Evolutionary conservation across 768 basidiomycete species (phyloP), one percentile per base, ranked within the genome.

Genomic region (Galerina marginata): DNA sequence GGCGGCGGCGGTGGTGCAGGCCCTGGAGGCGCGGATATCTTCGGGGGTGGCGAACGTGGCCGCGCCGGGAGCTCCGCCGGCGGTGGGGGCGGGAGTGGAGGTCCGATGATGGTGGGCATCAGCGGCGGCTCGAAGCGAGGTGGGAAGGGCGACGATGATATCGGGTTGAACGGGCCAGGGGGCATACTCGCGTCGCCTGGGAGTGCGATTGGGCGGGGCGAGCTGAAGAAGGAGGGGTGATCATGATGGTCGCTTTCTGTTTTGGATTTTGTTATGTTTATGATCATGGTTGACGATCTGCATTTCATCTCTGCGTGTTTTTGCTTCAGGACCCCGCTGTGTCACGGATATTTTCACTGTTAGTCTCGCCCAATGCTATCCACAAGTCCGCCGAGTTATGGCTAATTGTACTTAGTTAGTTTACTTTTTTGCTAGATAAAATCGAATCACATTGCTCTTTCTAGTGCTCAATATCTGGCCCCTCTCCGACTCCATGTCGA

Each of bases 111-210:
- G 4, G 16, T 55, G 54, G 36, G 54, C 9, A 55, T 55, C 29
- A 55, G 54, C 20, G 43, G 54, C 23, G 23, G 54, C 42, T 23
- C 39, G 38, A 53, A 53, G 39, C 16, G 51, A 9, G 7, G 29
- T 33, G 9, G 37, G 29, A 55, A 55, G 29, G 43, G 9, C 26
- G 43, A 54, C 26, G 54, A 46, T 1, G 54, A 54, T 14, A 26
- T 16, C 23, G 40, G 38, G 4, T n/a, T 53, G 44, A 26, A 25
- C 33, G 40, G 38, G 9, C 16, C 42, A 26, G 40, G 40, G 3
- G 57, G 36, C 25, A 56, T 37, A n/a, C 16, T 62, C 2, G 56
- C 61, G 29, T 58, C 56, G 16, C 61, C 61, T 23, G 56, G 44
- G 26, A 57, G 61, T 29, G 36, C 58, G 45, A 62, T 54, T 14